Evolutionary conservation across 2,329 filamentous ascomycete genomes (phyloP).

Genomic region (Penicillium sumatraense): DNA sequence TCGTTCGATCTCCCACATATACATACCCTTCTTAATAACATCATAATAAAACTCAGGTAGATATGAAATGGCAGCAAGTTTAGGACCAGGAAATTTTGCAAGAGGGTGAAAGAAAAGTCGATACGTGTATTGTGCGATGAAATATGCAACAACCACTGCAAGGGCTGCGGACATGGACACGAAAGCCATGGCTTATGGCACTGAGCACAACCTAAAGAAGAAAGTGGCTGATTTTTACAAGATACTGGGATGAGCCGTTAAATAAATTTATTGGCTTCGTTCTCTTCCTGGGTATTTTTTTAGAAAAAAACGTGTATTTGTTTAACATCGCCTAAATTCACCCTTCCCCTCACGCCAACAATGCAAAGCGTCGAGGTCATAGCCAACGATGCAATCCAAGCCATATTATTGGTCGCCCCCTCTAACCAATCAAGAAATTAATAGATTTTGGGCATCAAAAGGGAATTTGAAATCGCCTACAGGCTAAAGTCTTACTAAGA

Average conservation of each 20-base stretch:
- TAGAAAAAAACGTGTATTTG: neutral
- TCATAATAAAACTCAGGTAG: constrained; percentile 1
- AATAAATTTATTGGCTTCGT: too few relatives aligned
- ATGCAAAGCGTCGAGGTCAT: neutral
- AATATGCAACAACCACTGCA: neutral
- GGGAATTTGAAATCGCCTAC: too few relatives aligned
- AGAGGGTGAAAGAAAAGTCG: constrained; percentile 1
- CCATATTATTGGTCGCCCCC: neutral
- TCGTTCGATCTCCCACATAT: neutral
- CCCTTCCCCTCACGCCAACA: neutral
- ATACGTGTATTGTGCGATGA: neutral
- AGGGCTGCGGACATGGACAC: neutral
- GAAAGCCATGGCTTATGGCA: neutral
- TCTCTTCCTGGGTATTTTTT: too few relatives aligned
- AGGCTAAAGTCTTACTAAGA: too few relatives aligned
- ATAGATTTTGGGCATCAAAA: too few relatives aligned
- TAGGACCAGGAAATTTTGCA: neutral
- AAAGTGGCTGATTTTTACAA: too few relatives aligned
- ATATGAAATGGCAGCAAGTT: neutral
- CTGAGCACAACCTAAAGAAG: too few relatives aligned
- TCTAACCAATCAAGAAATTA: neutral
- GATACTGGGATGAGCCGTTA: too few relatives aligned
- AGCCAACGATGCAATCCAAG: neutral
- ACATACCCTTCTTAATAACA: neutral
- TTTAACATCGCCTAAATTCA: neutral